Evolutionary conservation across 768 basidiomycete genomes (phyloP), one percentile per base, ranked within the genome.

Genomic region (Tylopilus felleus): DNA sequence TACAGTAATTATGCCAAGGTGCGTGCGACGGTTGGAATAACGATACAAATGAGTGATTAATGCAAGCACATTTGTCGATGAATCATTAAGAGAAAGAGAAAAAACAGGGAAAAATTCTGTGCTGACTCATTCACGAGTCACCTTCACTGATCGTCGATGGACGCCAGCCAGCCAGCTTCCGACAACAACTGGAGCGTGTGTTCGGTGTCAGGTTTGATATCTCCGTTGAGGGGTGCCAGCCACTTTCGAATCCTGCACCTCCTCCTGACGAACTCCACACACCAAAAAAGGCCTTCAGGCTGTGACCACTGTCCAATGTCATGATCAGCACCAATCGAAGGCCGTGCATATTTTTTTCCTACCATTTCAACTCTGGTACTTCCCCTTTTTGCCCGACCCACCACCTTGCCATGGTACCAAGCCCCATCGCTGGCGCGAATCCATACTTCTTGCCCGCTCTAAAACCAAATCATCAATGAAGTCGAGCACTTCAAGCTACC

Each of bases 211-310:
- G 85, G 84, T 66, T 86, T 87, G 51, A 86, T 77, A 55, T 85
- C 83, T 17, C 84, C 85, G 51, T 85, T 81, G 45, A 83, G 69
- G 5, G 85, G 84, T 2, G 84, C 77, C 62, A 83, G 81, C 63
- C 80, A 83, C 64, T 81, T 83, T 33, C 84, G 79, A 29, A 81
- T 63, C 50, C 75, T 76, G 28, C 28, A 51, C 19, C 25, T 33
- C 64, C 45, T 68, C 46, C 74, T 68, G 10, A 19, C 5, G 52
- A 79, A 84, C 47, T 75, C 65, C 28, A 80, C 83, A 16, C 77
- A 77, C 65, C 80, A 86, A 56, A 76, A 82, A 19, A 83, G 65
- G 22, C 80, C 80, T 28, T 77, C 69, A 39, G 73, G 70, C 80
- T 84, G 60, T 29, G 39, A 41, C 49, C 38, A 16, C 31, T n/a